Base-by-base conservation (phyloP, 139 green algal genomes). In the Trebouxia sp. region DNA sequence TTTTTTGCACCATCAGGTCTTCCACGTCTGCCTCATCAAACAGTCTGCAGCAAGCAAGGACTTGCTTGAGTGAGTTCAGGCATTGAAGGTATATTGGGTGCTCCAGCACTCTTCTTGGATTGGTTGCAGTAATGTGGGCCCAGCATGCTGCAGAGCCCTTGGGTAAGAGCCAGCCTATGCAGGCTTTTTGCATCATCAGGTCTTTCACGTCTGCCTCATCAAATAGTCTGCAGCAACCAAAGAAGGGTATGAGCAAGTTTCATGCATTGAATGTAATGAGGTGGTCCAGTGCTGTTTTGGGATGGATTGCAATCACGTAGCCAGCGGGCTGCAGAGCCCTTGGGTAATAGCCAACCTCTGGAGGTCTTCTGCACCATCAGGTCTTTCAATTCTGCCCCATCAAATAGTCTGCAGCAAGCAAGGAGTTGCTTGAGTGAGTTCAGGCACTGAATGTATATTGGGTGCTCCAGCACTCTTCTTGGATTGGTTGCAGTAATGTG, bases 281-380 rank as follows among this genome's bases (percentile, higher is more conserved):
- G 86, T 94, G 82, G 2, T 87, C 89, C 62, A 95, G 81, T 20
- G 85, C 81, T n/a, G 30, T 66, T 15, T 83, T 82, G 5, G 92
- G 92, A 37, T 91, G 75, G 14, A 35, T 80, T 8, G 82, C 38
- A 1, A 88, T 85, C 51, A 80, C 81, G 78, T 84, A 86, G 0
- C 92, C 89, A 93, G 76, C 83, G 83, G 17, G 86, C 77, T 45
- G 93, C 79, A 82, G 90, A 96, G 12, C 85, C 89, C 30, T 85
- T 79, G 5, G 88, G 84, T 12, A 76, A 88, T 37, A 91, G 83
- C 53, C n/a, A n/a, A n/a, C 85, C 79, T 10, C 30, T 9, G 1
- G 6, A 3, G n/a, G n/a, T 7, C 6, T 74, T 79, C 7, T 51
- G 82, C 41, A 88, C 85, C 74, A 91, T 83, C 77, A 94, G 80